Percentiles rank a stretch among this genome's conserved stretches.
Evolutionary conservation across 495 filamentous ascomycete genomes (phyloP).

Genomic region (Cetradonia linearis): DNA sequence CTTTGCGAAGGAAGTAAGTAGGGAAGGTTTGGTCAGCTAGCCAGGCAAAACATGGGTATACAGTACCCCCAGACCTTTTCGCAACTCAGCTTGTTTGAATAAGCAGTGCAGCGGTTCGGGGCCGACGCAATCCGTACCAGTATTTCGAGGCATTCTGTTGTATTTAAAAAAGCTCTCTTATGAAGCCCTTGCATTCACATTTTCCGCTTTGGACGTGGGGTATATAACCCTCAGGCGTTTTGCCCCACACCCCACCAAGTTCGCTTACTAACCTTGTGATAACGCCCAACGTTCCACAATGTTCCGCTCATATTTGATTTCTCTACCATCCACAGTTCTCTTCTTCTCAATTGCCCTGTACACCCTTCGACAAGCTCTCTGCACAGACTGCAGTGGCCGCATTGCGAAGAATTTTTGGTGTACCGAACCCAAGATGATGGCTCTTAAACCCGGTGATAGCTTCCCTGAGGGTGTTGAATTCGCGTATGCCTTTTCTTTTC

Average conservation of each 20-base stretch:
- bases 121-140: background rate
- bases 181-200: background rate
- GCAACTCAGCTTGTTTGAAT: background rate
- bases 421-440: constrained; percentile 39
- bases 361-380: background rate
- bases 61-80: background rate
- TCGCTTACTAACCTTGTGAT: constrained; percentile 2
- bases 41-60: background rate
- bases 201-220: background rate
- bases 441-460: constrained; percentile 66
- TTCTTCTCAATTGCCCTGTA: background rate
- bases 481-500: constrained; percentile 39
- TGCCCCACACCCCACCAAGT: constrained; percentile 3
- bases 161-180: background rate
- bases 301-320: background rate
- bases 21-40: background rate
- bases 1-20: background rate
- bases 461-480: constrained; percentile 76
- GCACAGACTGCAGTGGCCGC: background rate
- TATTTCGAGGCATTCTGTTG: background rate
- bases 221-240: background rate
- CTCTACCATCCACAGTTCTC: background rate
- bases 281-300: background rate
- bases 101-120: background rate
- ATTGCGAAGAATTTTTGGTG: background rate